Percentiles rank a stretch among this genome's conserved stretches.
These are phyloP conservation scores for Eucalyptus tenuipes DNA, from an alignment of 345 rosid species.

Conservation along the genomic window DNA sequence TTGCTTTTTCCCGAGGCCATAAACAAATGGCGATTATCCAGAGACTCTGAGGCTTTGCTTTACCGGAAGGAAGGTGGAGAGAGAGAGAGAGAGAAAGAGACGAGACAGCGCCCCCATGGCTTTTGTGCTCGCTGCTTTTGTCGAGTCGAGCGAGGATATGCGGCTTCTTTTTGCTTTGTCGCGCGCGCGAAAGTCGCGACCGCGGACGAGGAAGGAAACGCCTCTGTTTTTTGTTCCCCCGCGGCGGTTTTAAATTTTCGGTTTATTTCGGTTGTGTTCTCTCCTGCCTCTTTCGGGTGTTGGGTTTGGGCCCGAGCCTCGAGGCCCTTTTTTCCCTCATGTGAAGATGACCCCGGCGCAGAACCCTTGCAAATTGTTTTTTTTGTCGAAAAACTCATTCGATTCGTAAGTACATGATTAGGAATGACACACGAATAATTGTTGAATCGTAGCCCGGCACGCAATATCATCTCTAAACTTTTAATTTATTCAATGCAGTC, in stretches of 20 bases:
- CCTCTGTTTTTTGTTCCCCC: not conserved
- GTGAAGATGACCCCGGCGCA: not conserved
- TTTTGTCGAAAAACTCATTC: not conserved
- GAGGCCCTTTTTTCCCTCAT: not conserved
- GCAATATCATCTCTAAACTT: accelerated
- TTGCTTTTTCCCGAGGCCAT: no score
- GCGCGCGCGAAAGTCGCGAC: not conserved
- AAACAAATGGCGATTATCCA: no score
- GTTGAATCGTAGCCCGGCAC: accelerated
- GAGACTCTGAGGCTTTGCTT: not conserved
- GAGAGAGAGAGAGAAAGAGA: no score
- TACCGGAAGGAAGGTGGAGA: not conserved
- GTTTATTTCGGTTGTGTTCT: not conserved
- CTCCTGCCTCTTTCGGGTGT: not conserved
- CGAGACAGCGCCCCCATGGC: not conserved
- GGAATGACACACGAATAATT: not conserved
- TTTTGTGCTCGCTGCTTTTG: not conserved
- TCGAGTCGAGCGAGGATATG: not conserved
- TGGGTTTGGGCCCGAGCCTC: not conserved
- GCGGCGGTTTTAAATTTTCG: not conserved
- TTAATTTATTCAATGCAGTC: accelerated
- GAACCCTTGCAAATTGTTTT: no score
- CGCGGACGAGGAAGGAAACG: not conserved
- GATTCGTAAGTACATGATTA: not conserved
- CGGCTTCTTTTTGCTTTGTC: not conserved